phyloP scores from a whole-genome alignment of 305 asterid genomes.

The Monarda citriodora region DNA sequence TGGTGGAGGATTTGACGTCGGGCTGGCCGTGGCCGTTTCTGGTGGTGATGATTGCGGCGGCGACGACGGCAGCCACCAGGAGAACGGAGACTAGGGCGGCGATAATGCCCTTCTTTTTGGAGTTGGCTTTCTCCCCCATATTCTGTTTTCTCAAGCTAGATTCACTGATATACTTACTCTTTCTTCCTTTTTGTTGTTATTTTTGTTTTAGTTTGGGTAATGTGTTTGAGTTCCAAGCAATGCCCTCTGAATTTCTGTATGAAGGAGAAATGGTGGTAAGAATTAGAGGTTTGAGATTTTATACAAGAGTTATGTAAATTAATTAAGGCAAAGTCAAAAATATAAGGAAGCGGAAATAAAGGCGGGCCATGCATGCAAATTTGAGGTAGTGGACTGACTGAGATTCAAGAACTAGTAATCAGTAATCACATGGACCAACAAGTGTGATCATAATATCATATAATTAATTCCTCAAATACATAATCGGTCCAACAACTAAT shows the following conservation, averaged over 20 bases:
- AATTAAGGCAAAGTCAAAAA: neutral
- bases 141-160: neutral
- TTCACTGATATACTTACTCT: neutral
- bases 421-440: neutral
- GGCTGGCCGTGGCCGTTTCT: neutral
- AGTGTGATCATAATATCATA: too few species aligned
- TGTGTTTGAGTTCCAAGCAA: neutral
- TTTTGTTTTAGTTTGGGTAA: neutral
- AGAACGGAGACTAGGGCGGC: slow-evolving; percentile 29
- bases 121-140: slow-evolving; percentile 16
- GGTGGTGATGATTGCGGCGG: slow-evolving; percentile 3
- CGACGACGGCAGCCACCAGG: slow-evolving; percentile 31
- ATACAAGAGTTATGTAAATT: neutral
- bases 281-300: neutral
- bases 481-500: too few species aligned
- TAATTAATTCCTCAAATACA: too few species aligned
- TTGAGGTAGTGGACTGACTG: neutral
- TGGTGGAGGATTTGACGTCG: slow-evolving; percentile 5
- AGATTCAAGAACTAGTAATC: neutral
- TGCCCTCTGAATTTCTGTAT: neutral
- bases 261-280: neutral
- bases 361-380: neutral
- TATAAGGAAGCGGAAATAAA: neutral
- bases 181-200: neutral
- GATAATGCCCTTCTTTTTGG: slow-evolving; percentile 18